phyloP scores from a whole-genome alignment of 2,329 filamentous ascomycete genomes.

The Apiospora rasikravindrae region DNA sequence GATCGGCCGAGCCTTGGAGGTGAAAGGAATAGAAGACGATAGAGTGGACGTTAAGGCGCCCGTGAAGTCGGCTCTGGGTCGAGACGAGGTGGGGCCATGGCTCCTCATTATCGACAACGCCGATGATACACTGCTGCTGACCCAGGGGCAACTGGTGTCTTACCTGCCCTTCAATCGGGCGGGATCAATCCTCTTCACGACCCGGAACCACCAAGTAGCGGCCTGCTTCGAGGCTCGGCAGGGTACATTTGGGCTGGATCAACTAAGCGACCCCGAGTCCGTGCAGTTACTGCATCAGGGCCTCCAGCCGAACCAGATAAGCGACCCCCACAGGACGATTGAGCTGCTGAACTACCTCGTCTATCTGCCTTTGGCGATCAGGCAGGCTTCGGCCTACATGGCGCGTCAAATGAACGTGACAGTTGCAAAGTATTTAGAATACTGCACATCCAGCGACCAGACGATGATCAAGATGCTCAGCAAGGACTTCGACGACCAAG shows the following conservation, averaged over 20 bases:
- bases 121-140: not conserved
- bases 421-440: not conserved
- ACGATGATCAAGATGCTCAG: constrained; percentile 5
- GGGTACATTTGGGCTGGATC: not conserved
- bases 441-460: not conserved
- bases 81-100: too few species aligned
- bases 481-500: constrained; percentile 1
- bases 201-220: not conserved
- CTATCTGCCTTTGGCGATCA: not conserved
- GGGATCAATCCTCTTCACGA: not conserved
- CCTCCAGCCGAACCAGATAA: not conserved
- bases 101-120: too few species aligned
- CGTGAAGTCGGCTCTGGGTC: constrained; percentile 26
- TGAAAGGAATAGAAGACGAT: not conserved
- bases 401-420: not conserved
- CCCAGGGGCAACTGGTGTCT: not conserved
- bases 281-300: not conserved
- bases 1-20: not conserved
- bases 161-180: not conserved
- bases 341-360: not conserved
- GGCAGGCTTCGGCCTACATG: not conserved
- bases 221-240: not conserved
- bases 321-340: not conserved
- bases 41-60: constrained; percentile 25
- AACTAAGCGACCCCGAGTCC: not conserved